Base-by-base conservation (phyloP, 1,284 basidiomycete species). In the Butyriboletus regius region DNA sequence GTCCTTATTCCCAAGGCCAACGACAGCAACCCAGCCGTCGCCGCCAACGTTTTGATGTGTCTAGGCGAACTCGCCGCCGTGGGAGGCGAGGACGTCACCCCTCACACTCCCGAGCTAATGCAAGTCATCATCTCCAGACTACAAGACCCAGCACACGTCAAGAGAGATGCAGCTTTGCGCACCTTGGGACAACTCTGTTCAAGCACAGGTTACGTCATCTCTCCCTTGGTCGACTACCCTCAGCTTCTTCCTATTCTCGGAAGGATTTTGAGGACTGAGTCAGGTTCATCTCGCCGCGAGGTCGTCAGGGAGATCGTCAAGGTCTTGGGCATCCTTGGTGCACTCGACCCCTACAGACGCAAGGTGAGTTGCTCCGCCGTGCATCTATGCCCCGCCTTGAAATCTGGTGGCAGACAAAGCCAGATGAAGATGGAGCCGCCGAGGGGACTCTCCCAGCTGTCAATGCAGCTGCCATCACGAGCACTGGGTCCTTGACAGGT, bases 161-260 rank as follows among this genome's bases (percentile, higher is more conserved):
- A 95, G 69, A 82, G 96, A 44, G 93, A 98, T 67, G 94, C 96
- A 14, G 95, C 96, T 1, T 72, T 99, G 36, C 87, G 88, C 57
- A 93, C 96, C 0, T 79, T 98, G 9, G 95, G 96, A 5, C 93
- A 98, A 66, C 79, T 99, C 3, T 96, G 93, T 55, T 92, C 91
- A 17, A 96, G 93, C 66, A 95, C 94, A 0, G 93, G 92, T 38
- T 94, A 94, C 61, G 95, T 98, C 34, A 91, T 98, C 54, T 75
- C 84, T 36, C 95, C 96, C 3, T 80, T 98, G 52, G 76, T 94
- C 33, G 90, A 97, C 50, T 83, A 98, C 68, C 94, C 95, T 4
- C 85, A 90, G 57, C 76, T 99, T 8, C 75, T 98, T n/a, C 85
- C 84, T 26, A 79, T 93, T 18, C 74, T 98, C 26, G 89, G 90